Evolutionary conservation across 2,329 filamentous ascomycete species (phyloP), one percentile per base, ranked within the genome.

Genomic region (Pseudocercospora crystallina): DNA sequence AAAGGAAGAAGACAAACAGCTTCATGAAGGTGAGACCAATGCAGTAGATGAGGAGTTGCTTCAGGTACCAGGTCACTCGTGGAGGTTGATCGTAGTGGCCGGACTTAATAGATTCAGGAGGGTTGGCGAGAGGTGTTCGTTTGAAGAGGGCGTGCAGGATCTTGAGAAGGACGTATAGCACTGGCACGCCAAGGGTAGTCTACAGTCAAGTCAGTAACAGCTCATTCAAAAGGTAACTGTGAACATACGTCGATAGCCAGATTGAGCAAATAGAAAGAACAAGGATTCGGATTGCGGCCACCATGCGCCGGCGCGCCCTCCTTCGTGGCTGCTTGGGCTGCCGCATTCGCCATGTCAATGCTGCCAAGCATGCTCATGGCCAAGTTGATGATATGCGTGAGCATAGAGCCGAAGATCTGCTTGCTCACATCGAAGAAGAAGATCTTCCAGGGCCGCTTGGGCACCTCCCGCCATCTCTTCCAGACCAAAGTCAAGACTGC

Each of bases 381-480:
- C 46, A 99, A 80, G 68, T 99, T 99, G 61, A 91, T 89, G 38
- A 92, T 79, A 73, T 99, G 94, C 31, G 96, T 84, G 69, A 99
- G 79, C 39, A 90, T 85, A 29, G 90, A 95, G 15, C 94, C 94
- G 65, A 97, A 88, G 47, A 99, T 90, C 76, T 99, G 94, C 76
- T 99, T 99, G 30, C 90, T 95, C 17, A 85, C 94, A 68, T 99
- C 94, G 70, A 97, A 99, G 70, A 89, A 91, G 92, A 94, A 99
- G 59, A 99, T 90, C 79, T 95, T 95, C 65, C 97, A 67, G 1
- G 92, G 92, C 48, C 94, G 82, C 69, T 96, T 92, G 1, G 94
- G 92, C 50, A 89, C 81, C 73, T 99, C 94, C 59, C 89, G 83
- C 84, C 87, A 96, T 61, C 94, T 82, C 76, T 99, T 99, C 76